These are phyloP conservation scores for Phytopythium boreale DNA, from an alignment of 352 stramenopile species.

Conservation along the genomic window DNA sequence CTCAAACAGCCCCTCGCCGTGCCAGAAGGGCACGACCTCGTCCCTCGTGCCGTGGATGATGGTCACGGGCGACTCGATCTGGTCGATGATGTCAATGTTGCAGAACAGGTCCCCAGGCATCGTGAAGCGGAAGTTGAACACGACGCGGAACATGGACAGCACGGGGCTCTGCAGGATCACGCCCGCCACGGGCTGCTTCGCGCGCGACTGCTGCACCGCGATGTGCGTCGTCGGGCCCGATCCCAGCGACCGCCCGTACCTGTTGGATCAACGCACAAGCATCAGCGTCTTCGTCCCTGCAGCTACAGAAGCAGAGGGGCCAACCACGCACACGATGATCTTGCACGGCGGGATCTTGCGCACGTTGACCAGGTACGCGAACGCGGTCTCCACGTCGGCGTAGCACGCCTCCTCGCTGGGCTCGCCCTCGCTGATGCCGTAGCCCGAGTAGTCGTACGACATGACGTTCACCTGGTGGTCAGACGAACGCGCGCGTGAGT, in stretches of 20 bases:
- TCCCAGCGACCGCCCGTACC: slow-evolving; percentile 89
- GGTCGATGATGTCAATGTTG: slow-evolving; percentile 94
- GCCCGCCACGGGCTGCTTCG: slow-evolving; percentile 90
- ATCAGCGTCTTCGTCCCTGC: background rate
- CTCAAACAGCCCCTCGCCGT: slow-evolving; percentile 94
- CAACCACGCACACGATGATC: slow-evolving; percentile 89
- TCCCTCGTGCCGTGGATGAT: slow-evolving; percentile 98
- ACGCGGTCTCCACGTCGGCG: slow-evolving; percentile 94
- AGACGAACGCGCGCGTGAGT: background rate
- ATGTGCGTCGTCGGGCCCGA: slow-evolving; percentile 96
- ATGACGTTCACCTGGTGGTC: slow-evolving; percentile 74
- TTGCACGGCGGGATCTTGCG: slow-evolving; percentile 89
- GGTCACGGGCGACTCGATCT: slow-evolving; percentile 93
- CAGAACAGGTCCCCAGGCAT: slow-evolving; percentile 97
- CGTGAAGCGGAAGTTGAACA: slow-evolving; percentile 98
- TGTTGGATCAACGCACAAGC: slow-evolving; percentile 16
- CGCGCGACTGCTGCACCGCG: slow-evolving; percentile 88
- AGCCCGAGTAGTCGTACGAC: slow-evolving; percentile 97
- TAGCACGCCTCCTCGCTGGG: slow-evolving; percentile 94
- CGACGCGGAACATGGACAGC: slow-evolving; percentile 96
- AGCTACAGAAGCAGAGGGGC: slow-evolving; percentile 8
- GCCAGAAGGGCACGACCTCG: slow-evolving; percentile 99
- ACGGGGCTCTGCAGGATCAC: slow-evolving; percentile 97
- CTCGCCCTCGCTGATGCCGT: slow-evolving; percentile 93
- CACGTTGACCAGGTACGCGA: slow-evolving; percentile 93